Conservation (phyloP, 2,329 filamentous ascomycete genomes). For the Xylariaceae sp. region DNA sequence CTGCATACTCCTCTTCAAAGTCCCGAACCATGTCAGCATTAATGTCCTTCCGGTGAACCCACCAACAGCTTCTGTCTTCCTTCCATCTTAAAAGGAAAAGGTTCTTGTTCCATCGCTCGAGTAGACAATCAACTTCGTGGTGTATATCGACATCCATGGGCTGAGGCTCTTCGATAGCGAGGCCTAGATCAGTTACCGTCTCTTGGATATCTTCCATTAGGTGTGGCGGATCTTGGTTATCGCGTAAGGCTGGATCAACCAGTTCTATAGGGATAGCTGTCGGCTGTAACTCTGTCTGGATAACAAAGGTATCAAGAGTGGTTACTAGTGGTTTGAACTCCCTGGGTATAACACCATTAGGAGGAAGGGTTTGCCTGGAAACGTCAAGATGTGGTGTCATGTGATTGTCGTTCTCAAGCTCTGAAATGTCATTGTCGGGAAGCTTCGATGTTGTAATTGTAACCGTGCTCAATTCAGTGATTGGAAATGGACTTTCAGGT, state of each 20-base stretch:
- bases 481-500: background rate
- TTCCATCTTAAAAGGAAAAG: slow-evolving; percentile 3
- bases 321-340: background rate
- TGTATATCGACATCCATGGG: slow-evolving; percentile 2
- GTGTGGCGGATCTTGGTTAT: slow-evolving; percentile 1
- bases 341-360: background rate
- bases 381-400: too few species aligned
- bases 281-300: background rate
- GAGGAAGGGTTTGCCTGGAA: too few species aligned
- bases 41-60: too few species aligned
- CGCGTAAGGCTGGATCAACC: slow-evolving; percentile 1
- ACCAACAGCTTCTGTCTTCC: too few species aligned
- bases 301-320: slow-evolving; percentile 1
- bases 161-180: background rate
- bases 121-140: slow-evolving; percentile 2
- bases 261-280: background rate
- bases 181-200: background rate
- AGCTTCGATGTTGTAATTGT: background rate
- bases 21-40: too few species aligned
- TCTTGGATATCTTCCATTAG: background rate
- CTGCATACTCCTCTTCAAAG: too few species aligned
- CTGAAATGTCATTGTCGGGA: too few species aligned
- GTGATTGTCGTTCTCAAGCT: too few species aligned
- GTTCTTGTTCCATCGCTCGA: slow-evolving; percentile 6
- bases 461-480: background rate